A percentile compares a stretch with the other conserved stretches of the same genome.
Evolutionary conservation across 2,329 filamentous ascomycete species (phyloP).

Genomic region (Microsporum audouinii): DNA sequence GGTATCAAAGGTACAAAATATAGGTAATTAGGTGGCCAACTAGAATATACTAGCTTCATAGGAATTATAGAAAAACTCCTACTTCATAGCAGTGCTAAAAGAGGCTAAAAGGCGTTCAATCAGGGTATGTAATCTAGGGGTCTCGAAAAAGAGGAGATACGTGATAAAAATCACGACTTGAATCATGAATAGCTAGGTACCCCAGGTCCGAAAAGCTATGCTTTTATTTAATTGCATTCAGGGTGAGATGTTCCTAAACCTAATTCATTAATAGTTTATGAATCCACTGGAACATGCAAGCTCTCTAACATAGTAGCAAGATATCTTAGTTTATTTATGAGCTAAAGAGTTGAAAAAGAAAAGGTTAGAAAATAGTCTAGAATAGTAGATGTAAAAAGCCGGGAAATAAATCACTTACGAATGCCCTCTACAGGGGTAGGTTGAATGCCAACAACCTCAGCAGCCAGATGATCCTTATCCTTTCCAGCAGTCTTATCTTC

Average conservation of each 20-base stretch:
- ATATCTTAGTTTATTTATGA: conserved; percentile 10
- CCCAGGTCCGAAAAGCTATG: background rate
- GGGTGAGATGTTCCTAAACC: background rate
- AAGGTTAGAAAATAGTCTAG: background rate
- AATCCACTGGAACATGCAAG: background rate
- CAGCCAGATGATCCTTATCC: conserved; percentile 38
- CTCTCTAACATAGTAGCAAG: background rate
- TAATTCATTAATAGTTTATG: background rate
- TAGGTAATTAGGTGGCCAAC: background rate
- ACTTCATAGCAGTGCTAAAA: background rate
- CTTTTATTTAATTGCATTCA: background rate
- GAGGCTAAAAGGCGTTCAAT: background rate
- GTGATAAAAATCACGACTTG: background rate
- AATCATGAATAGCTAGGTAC: background rate
- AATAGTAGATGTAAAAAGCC: background rate
- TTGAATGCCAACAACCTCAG: conserved; percentile 51
- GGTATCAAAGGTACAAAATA: background rate
- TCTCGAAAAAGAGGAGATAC: background rate
- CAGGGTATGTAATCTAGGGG: background rate
- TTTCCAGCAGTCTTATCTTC: conserved; percentile 49
- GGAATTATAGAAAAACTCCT: background rate
- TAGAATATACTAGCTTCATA: background rate
- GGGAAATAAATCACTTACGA: conserved; percentile 25
- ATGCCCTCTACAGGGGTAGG: conserved; percentile 52
- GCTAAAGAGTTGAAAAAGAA: conserved; percentile 7